Evolutionary conservation across 306 rosid species (phyloP).

Genomic region (Dryas drummondii): DNA sequence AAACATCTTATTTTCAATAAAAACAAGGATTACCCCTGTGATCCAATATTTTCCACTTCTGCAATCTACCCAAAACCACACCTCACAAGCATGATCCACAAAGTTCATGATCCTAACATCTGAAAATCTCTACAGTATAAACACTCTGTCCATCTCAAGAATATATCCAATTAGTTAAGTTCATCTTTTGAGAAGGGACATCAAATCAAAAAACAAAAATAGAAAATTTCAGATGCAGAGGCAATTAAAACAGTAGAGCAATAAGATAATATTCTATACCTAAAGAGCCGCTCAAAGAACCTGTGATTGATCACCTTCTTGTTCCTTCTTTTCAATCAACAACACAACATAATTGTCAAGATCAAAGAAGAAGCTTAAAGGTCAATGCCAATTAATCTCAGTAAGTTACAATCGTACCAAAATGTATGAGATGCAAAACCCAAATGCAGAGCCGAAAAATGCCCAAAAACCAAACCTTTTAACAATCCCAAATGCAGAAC

Average conservation of each 20-base stretch:
- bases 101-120: background rate
- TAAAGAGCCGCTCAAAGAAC: slow-evolving; percentile 89
- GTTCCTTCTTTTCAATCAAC: slow-evolving; percentile 72
- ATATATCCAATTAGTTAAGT: background rate
- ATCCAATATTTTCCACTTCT: slow-evolving; percentile 75
- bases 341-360: slow-evolving; percentile 71
- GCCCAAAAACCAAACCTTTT: no score
- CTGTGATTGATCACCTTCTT: slow-evolving; percentile 82
- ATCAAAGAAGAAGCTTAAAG: slow-evolving; percentile 27
- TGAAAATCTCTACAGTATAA: background rate
- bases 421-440: no score
- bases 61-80: slow-evolving; percentile 46
- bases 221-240: background rate
- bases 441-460: no score
- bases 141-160: slow-evolving; percentile 1
- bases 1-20: no score
- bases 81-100: background rate
- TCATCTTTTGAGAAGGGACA: background rate
- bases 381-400: slow-evolving; percentile 14
- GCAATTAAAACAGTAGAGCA: background rate
- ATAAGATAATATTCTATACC: slow-evolving; percentile 46
- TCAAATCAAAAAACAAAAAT: background rate
- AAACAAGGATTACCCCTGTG: slow-evolving; percentile 18
- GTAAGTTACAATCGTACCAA: background rate
- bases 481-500: no score